phyloP scores from a whole-genome alignment of 1,284 basidiomycete species.

The Tilletia caries region DNA sequence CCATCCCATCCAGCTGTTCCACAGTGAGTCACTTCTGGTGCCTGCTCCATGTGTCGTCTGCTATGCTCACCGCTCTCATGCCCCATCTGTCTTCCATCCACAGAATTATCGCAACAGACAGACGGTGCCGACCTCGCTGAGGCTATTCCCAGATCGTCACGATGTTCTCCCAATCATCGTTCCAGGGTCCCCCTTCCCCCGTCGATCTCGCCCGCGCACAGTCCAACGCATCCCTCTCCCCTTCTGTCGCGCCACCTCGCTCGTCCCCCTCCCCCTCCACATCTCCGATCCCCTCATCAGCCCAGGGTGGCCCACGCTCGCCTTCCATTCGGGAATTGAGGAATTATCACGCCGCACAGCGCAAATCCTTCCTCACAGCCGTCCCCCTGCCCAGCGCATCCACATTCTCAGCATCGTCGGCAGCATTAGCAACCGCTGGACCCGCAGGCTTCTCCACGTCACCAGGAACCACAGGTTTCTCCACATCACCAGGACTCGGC shows the following conservation, averaged over 20 bases:
- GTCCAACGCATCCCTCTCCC: not conserved
- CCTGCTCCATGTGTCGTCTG: no score
- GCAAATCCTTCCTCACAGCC: not conserved
- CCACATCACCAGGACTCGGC: not conserved
- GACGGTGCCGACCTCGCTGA: no score
- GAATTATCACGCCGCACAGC: not conserved
- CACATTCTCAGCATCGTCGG: not conserved
- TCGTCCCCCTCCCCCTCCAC: not conserved
- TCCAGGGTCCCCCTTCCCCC: no score
- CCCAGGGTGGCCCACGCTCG: not conserved
- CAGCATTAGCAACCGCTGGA: not conserved
- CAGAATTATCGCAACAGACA: no score
- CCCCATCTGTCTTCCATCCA: no score
- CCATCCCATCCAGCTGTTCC: no score
- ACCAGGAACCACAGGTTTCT: not conserved
- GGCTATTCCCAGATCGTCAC: no score
- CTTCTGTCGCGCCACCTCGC: not conserved
- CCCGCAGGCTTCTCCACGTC: not conserved
- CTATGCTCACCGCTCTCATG: no score
- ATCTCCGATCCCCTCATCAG: not conserved
- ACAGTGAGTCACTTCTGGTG: no score
- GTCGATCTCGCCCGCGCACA: no score
- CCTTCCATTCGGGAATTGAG: not conserved
- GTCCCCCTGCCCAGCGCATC: not conserved
- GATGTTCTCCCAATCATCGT: no score